Percentiles rank a stretch among this genome's conserved stretches.
Evolutionary conservation across 345 rosid species (phyloP).

Genomic region (Heritiera fomes): DNA sequence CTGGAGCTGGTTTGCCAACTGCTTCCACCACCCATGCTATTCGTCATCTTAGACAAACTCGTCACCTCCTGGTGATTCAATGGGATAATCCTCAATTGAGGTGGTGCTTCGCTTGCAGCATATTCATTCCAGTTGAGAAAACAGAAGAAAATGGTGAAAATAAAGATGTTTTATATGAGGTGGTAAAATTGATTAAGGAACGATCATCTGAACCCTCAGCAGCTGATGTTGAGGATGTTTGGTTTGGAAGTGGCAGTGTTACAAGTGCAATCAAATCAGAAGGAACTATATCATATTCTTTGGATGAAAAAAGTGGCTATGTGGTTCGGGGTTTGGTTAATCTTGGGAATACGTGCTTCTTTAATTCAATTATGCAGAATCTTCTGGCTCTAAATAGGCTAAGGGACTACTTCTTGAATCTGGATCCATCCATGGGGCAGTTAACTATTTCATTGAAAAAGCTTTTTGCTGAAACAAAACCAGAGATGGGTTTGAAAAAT

Average conservation of each 20-base stretch:
- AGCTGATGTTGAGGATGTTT: constrained; percentile 55
- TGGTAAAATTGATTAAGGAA: constrained; percentile 66
- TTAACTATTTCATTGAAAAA: constrained; percentile 70
- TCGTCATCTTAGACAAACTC: constrained; percentile 62
- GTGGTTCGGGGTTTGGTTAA: constrained; percentile 78
- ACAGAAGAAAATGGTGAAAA: constrained; percentile 56
- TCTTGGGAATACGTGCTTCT: constrained; percentile 97
- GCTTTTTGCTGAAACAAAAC: constrained; percentile 63
- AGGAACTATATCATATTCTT: constrained; percentile 30
- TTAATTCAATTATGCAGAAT: constrained; percentile 93
- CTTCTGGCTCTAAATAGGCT: constrained; percentile 66
- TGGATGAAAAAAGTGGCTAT: constrained; percentile 52
- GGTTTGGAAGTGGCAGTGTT: constrained; percentile 65
- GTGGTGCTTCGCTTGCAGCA: constrained; percentile 77
- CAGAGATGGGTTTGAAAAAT: constrained; percentile 55
- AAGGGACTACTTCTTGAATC: constrained; percentile 52
- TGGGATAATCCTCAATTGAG: constrained; percentile 81
- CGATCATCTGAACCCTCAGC: constrained; percentile 36
- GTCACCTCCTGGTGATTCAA: constrained; percentile 74
- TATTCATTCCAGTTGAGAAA: constrained; percentile 67
- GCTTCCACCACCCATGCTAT: constrained; percentile 70
- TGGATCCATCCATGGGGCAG: constrained; percentile 54
- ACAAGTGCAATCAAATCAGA: constrained; percentile 42
- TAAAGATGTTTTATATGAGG: constrained; percentile 51
- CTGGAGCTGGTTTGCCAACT: constrained; percentile 85